Conservation (phyloP, 352 stramenopile genomes). For the Poterioochromonas sp. region DNA sequence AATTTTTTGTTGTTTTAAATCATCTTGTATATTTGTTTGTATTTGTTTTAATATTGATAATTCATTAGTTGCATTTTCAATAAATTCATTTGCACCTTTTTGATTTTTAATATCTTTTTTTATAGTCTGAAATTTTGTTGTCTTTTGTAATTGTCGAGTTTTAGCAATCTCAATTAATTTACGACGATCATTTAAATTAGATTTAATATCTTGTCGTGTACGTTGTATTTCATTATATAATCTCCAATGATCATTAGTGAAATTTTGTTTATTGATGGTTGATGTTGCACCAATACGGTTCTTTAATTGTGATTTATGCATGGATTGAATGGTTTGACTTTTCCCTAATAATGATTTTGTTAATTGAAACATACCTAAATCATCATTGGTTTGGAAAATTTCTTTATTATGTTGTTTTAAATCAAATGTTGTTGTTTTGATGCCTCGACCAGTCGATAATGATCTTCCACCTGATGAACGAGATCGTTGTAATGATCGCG, state of each 20-base stretch:
- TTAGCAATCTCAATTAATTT: constrained; percentile 27
- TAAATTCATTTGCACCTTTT: not conserved
- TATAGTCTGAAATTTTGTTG: constrained; percentile 7
- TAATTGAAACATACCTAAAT: constrained; percentile 24
- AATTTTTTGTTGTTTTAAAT: constrained; percentile 9
- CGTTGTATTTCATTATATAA: not conserved
- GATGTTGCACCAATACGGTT: not conserved
- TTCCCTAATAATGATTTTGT: constrained; percentile 16
- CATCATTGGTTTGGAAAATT: not conserved
- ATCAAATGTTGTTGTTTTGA: not conserved
- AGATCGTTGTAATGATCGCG: no score
- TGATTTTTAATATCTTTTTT: not conserved
- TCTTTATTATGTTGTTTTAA: not conserved
- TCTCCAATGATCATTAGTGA: not conserved
- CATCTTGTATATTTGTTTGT: constrained; percentile 13
- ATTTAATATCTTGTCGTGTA: not conserved
- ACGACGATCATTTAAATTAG: constrained; percentile 11
- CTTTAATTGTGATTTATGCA: not conserved
- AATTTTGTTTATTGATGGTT: not conserved
- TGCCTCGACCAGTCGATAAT: not conserved
- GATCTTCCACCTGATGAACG: no score
- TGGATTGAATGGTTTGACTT: not conserved
- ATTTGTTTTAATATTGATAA: constrained; percentile 4
- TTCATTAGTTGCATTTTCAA: constrained; percentile 1
- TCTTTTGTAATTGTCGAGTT: constrained; percentile 9